These are phyloP conservation scores for Cutaneotrichosporon mucoides DNA, from an alignment of 1,284 basidiomycete genomes.

Conservation along the genomic window DNA sequence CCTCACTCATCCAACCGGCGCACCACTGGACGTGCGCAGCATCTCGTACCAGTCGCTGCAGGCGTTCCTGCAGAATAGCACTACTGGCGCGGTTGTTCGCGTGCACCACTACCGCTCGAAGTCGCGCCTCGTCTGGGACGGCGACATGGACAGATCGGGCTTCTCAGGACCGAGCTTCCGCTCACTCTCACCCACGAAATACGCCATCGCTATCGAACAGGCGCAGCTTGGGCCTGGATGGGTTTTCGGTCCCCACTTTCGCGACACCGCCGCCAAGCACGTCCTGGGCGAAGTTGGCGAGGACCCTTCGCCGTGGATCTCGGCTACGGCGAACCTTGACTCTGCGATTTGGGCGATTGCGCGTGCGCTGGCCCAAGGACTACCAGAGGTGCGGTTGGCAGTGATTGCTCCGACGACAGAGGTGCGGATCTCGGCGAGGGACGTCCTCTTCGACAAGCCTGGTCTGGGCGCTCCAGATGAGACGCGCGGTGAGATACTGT, in stretches of 20 bases:
- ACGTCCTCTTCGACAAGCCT: not conserved
- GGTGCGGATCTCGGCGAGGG: not conserved
- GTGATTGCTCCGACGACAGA: constrained; percentile 8
- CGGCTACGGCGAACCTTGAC: constrained; percentile 15
- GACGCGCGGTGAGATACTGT: constrained; percentile 16
- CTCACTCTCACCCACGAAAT: not conserved
- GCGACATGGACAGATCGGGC: not conserved
- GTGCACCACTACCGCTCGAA: not conserved
- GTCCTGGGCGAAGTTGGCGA: not conserved
- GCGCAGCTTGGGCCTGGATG: not conserved
- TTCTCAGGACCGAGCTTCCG: not conserved
- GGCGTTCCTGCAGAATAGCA: not conserved
- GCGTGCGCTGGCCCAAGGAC: constrained; percentile 3
- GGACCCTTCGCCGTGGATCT: constrained; percentile 26
- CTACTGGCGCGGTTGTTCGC: not conserved
- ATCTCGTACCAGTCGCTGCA: not conserved
- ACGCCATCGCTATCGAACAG: not conserved
- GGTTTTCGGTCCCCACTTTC: not conserved
- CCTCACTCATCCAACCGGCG: no score
- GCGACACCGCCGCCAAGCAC: not conserved
- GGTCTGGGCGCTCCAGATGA: not conserved
- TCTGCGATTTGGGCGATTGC: constrained; percentile 32
- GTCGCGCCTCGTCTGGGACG: constrained; percentile 1
- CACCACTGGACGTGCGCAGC: not conserved
- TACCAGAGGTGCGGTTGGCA: not conserved